phyloP scores from a whole-genome alignment of 106 monocot species.

The Allium cepa region DNA sequence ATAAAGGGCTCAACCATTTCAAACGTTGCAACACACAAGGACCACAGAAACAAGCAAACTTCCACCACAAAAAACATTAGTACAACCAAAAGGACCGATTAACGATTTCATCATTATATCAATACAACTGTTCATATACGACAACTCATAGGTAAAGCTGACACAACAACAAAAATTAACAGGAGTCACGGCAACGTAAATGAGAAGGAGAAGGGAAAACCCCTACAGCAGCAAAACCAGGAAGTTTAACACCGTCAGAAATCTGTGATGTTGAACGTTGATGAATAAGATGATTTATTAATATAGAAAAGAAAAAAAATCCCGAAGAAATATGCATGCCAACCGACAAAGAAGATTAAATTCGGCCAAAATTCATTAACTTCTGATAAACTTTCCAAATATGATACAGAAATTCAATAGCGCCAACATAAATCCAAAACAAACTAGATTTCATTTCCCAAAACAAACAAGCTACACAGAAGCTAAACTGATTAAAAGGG shows the following conservation, averaged over 20 bases:
- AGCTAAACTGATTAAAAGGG: background rate
- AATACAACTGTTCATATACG: too few relatives aligned
- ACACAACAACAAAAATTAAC: too few relatives aligned
- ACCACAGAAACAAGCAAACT: constrained; percentile 4
- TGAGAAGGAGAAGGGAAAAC: too few relatives aligned
- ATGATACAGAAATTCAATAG: background rate
- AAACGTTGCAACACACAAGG: background rate
- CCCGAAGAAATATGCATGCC: background rate
- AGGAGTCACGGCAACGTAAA: too few relatives aligned
- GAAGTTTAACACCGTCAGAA: too few relatives aligned
- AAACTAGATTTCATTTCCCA: background rate
- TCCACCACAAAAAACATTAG: background rate
- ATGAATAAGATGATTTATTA: too few relatives aligned
- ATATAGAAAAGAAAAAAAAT: too few relatives aligned
- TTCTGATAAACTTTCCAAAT: background rate
- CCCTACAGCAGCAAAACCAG: too few relatives aligned
- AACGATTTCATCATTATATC: background rate
- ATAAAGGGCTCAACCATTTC: background rate
- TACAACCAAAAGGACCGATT: background rate
- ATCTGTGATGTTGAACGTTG: too few relatives aligned
- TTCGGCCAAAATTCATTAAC: background rate
- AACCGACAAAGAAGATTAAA: background rate
- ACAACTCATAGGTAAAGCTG: too few relatives aligned
- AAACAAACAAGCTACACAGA: background rate
- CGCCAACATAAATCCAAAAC: background rate